These are phyloP conservation scores for Zanthoxylum bungeanum DNA, from an alignment of 345 rosid species.

Conservation along the genomic window DNA sequence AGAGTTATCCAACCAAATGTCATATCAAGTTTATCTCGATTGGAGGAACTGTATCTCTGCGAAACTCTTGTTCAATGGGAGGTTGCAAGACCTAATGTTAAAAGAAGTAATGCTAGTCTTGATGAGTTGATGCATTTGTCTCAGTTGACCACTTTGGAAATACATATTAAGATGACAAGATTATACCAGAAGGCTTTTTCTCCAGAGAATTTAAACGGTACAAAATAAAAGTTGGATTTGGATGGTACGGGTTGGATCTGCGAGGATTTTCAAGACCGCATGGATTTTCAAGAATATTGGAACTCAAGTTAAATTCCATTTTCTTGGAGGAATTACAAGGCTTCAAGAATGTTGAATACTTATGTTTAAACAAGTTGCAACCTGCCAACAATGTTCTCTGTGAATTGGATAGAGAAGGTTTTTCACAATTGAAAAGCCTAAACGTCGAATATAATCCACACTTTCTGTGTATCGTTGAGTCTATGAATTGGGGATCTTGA, in stretches of 20 bases:
- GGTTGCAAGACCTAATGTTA: background rate
- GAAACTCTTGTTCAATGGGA: conserved; percentile 17
- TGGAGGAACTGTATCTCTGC: conserved; percentile 27
- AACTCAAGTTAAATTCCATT: background rate
- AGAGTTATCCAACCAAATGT: conserved; percentile 8
- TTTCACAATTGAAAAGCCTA: conserved; percentile 10
- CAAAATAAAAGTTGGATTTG: background rate
- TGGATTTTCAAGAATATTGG: background rate
- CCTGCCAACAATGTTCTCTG: background rate
- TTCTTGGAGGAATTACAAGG: background rate
- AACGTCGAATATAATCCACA: background rate
- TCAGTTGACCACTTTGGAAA: background rate
- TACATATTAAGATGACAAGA: background rate
- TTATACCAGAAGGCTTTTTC: background rate
- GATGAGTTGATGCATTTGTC: conserved; percentile 20
- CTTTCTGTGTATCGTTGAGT: background rate
- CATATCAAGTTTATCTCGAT: background rate
- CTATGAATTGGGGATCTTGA: accelerated
- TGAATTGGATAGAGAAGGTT: background rate
- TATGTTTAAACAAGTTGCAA: background rate
- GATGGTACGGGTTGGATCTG: background rate
- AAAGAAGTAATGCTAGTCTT: background rate
- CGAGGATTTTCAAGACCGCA: no score
- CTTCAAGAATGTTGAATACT: background rate
- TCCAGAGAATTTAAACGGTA: background rate